Percentiles rank a stretch among this genome's conserved stretches.
Evolutionary conservation across 805 yeast genomes (phyloP).

Genomic region (Teunomyces kruisii): DNA sequence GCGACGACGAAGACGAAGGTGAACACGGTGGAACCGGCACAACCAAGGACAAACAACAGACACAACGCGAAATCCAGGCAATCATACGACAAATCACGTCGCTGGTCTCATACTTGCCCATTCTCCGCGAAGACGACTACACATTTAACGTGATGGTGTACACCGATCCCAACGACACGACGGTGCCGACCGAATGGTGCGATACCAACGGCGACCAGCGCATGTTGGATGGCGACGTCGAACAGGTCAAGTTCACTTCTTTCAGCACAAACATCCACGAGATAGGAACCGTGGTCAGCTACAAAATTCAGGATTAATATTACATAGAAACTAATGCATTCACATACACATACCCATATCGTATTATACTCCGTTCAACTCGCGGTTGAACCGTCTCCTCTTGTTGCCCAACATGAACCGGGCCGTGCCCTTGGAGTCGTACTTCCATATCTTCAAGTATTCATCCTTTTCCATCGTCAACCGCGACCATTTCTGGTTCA

Average conservation of each 20-base stretch:
- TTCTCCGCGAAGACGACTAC: constrained; percentile 55
- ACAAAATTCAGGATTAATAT: constrained; percentile 33
- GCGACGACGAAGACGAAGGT: constrained; percentile 13
- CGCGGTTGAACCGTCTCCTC: constrained; percentile 39
- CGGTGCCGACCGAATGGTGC: constrained; percentile 80
- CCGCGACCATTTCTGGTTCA: constrained; percentile 25
- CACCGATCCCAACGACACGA: constrained; percentile 55
- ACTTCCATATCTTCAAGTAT: constrained; percentile 48
- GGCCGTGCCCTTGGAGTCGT: constrained; percentile 39
- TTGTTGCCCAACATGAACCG: constrained; percentile 56
- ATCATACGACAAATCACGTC: constrained; percentile 88
- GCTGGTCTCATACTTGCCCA: constrained; percentile 81
- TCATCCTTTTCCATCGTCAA: constrained; percentile 41
- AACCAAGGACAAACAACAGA: constrained; percentile 42
- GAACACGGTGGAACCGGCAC: neutral
- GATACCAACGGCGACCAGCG: constrained; percentile 63
- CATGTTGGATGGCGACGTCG: constrained; percentile 52
- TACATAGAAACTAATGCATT: neutral
- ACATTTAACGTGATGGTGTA: constrained; percentile 85
- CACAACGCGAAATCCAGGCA: constrained; percentile 77
- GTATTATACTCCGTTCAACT: neutral
- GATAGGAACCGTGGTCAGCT: constrained; percentile 71
- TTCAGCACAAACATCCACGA: constrained; percentile 68
- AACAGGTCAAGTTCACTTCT: constrained; percentile 65
- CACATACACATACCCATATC: no score